A percentile compares a stretch with the other conserved stretches of the same genome.
Evolutionary conservation across 352 stramenopile genomes (phyloP).

Genomic region (Pythium volutum): DNA sequence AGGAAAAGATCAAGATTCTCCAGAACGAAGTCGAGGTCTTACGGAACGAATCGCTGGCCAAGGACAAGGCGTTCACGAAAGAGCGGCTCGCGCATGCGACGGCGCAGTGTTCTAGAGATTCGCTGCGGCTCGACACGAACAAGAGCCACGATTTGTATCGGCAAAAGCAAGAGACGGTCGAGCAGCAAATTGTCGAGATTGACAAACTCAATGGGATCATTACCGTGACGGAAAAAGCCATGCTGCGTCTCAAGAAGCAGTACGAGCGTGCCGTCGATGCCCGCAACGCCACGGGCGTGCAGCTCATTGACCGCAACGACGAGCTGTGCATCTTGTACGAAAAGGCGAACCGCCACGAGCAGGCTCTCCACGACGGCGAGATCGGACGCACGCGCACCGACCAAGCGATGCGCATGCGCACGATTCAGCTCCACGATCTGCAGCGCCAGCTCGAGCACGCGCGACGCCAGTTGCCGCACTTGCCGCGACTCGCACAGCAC

Average conservation of each 20-base stretch:
- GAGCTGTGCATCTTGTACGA: constrained; percentile 95
- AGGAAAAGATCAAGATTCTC: constrained; percentile 96
- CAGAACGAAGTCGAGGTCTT: constrained; percentile 95
- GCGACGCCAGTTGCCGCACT: constrained; percentile 63
- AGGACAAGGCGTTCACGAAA: constrained; percentile 92
- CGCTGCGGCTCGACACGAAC: constrained; percentile 88
- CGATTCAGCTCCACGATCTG: constrained; percentile 68
- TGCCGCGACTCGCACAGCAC: constrained; percentile 78
- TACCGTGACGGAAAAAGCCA: constrained; percentile 86
- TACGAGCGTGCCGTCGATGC: constrained; percentile 89
- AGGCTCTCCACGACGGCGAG: constrained; percentile 79
- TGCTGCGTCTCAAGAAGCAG: constrained; percentile 91
- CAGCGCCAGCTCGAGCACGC: constrained; percentile 73
- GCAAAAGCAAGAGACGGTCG: constrained; percentile 88
- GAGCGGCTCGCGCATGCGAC: constrained; percentile 84
- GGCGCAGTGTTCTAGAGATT: constrained; percentile 87
- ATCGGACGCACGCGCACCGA: constrained; percentile 79
- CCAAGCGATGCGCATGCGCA: constrained; percentile 75
- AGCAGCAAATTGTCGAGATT: constrained; percentile 95
- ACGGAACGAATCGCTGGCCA: constrained; percentile 89
- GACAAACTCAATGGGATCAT: constrained; percentile 95
- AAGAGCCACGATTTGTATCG: constrained; percentile 89
- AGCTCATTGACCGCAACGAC: constrained; percentile 95
- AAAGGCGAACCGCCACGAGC: constrained; percentile 89
- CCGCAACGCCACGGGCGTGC: constrained; percentile 86